Base-by-base conservation (phyloP, 768 basidiomycete species). In the Mycena indigotica region DNA sequence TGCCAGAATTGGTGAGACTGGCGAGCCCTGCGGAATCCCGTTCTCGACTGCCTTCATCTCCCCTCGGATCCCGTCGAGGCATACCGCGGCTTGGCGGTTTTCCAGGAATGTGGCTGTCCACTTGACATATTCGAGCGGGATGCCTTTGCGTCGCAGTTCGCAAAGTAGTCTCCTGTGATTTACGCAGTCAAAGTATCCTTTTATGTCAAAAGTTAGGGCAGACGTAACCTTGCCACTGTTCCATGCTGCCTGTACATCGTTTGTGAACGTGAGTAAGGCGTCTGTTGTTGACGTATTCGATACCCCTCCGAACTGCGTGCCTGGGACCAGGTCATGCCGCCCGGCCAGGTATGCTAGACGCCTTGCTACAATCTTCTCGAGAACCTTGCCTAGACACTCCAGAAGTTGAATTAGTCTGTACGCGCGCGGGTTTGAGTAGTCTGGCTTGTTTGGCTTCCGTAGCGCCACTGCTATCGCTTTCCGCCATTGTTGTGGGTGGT, bases 391-490 rank as follows among this genome's bases (percentile, higher is more conserved):
- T n/a, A n/a, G n/a, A n/a, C n/a, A n/a, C n/a, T n/a, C n/a, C n/a
- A n/a, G n/a, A n/a, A n/a, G n/a, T n/a, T 2, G 74, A 28, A 76
- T 75, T 1, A 70, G 70, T 1, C 69, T 44, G 65, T 75, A 77
- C 2, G 76, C 68, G 8, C 66, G 49, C 0, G 72, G 69, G 41
- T 69, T 62, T 0, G 69, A 67, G 62, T 76, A 75, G 61, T 75
- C 70, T 0, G 68, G 65, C 56, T 77, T 77, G 38, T 67, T 65
- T 1, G 74, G 70, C 67, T 77, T 77, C 4, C 60, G 51, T 1
- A 77, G 64, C 2, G 69, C 69, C 0, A 75, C 67, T 3, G 70
- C 69, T 1, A 70, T 65, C 6, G 72, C 63, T 19, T 60, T 58
- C 5, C 57, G n/a, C 65, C 67, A 74, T 16, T 39, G 15, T 39